Conservation (phyloP, 306 rosid species). For the Casuarina cunninghamiana region DNA sequence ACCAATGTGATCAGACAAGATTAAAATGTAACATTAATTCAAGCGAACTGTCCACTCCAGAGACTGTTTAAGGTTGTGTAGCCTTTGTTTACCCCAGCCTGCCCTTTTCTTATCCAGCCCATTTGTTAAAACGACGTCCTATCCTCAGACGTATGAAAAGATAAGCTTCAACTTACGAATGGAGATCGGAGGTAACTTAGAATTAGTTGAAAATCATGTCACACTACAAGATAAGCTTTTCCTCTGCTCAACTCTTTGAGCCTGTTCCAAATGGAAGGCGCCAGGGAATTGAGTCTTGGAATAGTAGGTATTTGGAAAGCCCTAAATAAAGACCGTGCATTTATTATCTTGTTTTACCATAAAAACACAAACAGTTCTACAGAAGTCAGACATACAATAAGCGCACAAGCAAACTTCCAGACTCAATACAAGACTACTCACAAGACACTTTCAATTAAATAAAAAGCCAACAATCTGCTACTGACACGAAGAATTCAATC, state of each 20-base stretch:
- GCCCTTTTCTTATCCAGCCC: no score
- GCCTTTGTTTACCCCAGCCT: no score
- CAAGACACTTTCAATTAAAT: not conserved
- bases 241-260: constrained; percentile 31
- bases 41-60: no score
- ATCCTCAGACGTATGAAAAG: no score
- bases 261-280: constrained; percentile 72
- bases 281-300: constrained; percentile 32
- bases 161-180: no score
- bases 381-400: not conserved
- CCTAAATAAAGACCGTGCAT: not conserved
- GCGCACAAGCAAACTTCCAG: not conserved
- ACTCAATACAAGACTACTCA: constrained; percentile 2
- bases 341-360: not conserved
- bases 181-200: not conserved
- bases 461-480: not conserved
- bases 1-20: no score
- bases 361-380: not conserved
- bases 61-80: no score
- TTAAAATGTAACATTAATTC: no score
- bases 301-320: not conserved
- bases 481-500: not conserved
- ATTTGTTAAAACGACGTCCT: no score
- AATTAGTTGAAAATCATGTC: not conserved
- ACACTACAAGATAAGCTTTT: not conserved